A percentile compares a stretch with the other conserved stretches of the same genome.
Conservation (phyloP, 176 grass and related monocot species). For the Pontederia paniculata region DNA sequence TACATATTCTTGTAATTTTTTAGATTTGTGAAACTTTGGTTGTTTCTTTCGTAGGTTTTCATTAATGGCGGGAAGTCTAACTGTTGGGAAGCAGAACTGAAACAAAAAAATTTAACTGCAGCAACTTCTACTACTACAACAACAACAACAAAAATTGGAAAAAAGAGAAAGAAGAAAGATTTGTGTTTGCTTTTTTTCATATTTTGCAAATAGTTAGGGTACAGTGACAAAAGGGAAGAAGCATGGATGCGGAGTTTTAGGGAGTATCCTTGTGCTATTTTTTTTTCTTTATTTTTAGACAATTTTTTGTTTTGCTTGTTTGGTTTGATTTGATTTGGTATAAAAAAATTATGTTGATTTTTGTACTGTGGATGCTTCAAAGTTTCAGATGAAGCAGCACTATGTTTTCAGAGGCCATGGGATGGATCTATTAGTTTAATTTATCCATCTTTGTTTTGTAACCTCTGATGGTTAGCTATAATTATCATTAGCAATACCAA, state of each 20-base stretch:
- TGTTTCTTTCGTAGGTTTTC: slow-evolving; percentile 9
- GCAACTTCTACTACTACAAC: no score
- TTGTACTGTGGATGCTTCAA: not conserved
- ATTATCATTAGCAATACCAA: no score
- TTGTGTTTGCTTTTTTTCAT: not conserved
- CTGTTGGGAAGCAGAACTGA: not conserved
- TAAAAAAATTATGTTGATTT: not conserved
- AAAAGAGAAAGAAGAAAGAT: slow-evolving; percentile 19
- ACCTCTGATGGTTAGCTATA: no score
- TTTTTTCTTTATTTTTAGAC: slow-evolving; percentile 10
- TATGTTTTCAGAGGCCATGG: not conserved
- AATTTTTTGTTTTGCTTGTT: not conserved
- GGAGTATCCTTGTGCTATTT: slow-evolving; percentile 64
- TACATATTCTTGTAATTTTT: not conserved
- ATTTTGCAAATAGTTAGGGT: slow-evolving; percentile 16
- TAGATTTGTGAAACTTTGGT: slow-evolving; percentile 2
- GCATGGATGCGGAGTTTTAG: slow-evolving; percentile 92
- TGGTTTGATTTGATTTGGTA: slow-evolving; percentile 13
- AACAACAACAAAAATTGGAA: slow-evolving; percentile 1
- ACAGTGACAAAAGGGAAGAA: slow-evolving; percentile 38
- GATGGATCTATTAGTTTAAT: no score
- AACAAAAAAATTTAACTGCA: no score
- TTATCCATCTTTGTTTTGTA: no score
- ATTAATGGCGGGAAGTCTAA: slow-evolving; percentile 3
- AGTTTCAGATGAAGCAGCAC: not conserved